Conservation (phyloP, 176 grass and related monocot genomes). For the Bonia amplexicaulis region DNA sequence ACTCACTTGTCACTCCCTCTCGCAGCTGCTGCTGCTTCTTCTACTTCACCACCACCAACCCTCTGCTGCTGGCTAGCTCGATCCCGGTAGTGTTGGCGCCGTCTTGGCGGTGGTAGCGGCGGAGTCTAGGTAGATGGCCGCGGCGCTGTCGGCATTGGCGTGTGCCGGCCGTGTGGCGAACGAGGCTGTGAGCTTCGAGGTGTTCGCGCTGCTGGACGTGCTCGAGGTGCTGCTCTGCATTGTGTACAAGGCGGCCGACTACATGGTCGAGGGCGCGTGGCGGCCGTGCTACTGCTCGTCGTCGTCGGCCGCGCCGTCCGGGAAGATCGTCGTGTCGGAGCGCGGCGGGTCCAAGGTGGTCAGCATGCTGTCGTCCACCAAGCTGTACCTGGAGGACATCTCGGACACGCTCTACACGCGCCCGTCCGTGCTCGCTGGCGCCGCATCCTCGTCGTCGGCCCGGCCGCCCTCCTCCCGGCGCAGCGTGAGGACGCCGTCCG, state of each 20-base stretch:
- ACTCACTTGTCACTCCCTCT: background rate
- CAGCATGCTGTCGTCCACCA: conserved; percentile 60
- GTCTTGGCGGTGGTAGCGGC: background rate
- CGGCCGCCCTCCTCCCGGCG: background rate
- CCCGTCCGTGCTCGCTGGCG: conserved; percentile 48
- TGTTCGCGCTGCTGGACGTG: conserved; percentile 77
- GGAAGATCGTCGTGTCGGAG: conserved; percentile 81
- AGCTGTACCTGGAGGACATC: conserved; percentile 90
- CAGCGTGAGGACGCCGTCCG: background rate
- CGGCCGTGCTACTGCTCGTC: conserved; percentile 90
- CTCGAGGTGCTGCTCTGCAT: conserved; percentile 71
- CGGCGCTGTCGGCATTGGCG: conserved; percentile 60
- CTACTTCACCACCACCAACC: background rate
- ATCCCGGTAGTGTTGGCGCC: background rate
- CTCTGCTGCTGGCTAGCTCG: background rate
- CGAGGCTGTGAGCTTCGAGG: conserved; percentile 70
- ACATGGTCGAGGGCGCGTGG: conserved; percentile 71
- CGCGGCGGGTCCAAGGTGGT: conserved; percentile 85
- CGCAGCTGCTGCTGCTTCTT: background rate
- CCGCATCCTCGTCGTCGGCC: background rate
- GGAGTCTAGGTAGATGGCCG: conserved; percentile 13
- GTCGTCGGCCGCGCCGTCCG: conserved; percentile 24
- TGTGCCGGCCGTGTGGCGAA: conserved; percentile 51
- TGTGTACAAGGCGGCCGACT: conserved; percentile 76
- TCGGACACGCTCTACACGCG: conserved; percentile 93